phyloP scores from a whole-genome alignment of 2,329 filamentous ascomycete species.

The Trichoderma semiorbis region DNA sequence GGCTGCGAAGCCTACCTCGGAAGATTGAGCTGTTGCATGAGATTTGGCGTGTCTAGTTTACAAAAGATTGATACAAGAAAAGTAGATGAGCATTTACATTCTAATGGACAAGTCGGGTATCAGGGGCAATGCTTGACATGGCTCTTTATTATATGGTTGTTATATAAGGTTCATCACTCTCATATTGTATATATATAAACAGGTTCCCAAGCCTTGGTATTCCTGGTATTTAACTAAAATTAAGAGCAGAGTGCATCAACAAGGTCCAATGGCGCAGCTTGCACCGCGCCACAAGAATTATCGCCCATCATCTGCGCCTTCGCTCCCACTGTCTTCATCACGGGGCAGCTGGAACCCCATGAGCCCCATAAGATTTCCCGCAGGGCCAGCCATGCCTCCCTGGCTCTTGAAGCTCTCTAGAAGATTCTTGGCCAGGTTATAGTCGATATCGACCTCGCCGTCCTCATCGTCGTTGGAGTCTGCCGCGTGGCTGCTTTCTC shows the following conservation, averaged over 20 bases:
- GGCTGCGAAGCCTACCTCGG: not conserved
- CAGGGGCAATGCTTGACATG: not conserved
- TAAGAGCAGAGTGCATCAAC: not conserved
- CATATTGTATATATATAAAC: not conserved
- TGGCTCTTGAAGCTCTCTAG: constrained; percentile 92
- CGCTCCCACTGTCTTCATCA: constrained; percentile 56
- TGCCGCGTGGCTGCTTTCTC: constrained; percentile 28
- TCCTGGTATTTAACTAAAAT: not conserved
- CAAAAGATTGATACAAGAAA: not conserved
- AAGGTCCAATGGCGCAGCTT: not conserved
- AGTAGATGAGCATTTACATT: not conserved
- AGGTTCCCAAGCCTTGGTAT: not conserved
- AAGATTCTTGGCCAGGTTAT: constrained; percentile 84
- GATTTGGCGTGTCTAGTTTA: not conserved
- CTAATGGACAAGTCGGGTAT: not conserved
- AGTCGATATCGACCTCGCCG: constrained; percentile 71
- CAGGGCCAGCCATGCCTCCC: constrained; percentile 78
- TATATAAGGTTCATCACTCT: not conserved
- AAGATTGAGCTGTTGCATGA: not conserved
- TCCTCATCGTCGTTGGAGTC: constrained; percentile 26
- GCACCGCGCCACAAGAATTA: not conserved
- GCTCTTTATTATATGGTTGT: not conserved
- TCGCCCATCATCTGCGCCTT: not conserved
- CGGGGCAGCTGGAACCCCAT: constrained; percentile 80
- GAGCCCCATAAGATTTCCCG: constrained; percentile 80